phyloP scores from a whole-genome alignment of 805 yeast species.

The Citeromyces matritensis region DNA sequence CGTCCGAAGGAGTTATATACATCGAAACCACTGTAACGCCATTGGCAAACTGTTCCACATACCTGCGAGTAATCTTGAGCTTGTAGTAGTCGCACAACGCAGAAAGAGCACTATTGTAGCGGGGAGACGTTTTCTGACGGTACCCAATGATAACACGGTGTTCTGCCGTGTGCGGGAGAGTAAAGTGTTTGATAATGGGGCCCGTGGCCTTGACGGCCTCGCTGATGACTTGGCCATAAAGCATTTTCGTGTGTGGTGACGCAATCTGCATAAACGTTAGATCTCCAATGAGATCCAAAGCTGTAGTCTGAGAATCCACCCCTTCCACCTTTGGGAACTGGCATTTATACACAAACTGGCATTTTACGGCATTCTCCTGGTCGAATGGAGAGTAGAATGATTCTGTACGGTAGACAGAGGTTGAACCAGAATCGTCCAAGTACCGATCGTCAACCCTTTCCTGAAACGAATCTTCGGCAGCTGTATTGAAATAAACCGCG shows the following conservation, averaged over 20 bases:
- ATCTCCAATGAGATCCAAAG: conserved; percentile 63
- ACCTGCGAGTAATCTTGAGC: conserved; percentile 72
- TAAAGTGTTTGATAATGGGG: conserved; percentile 81
- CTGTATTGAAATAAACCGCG: conserved; percentile 82
- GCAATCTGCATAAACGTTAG: conserved; percentile 63
- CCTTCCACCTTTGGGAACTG: conserved; percentile 20
- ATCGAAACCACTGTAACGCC: conserved; percentile 79
- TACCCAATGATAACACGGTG: conserved; percentile 81
- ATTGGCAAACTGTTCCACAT: conserved; percentile 86
- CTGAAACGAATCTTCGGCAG: conserved; percentile 29
- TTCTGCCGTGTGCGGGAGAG: conserved; percentile 68
- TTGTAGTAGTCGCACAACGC: conserved; percentile 84
- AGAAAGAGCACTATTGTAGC: conserved; percentile 75
- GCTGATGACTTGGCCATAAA: conserved; percentile 59
- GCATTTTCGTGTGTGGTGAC: conserved; percentile 60
- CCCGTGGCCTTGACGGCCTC: conserved; percentile 69
- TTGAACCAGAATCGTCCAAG: conserved; percentile 33
- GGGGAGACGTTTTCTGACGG: conserved; percentile 70
- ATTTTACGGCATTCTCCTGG: conserved; percentile 30
- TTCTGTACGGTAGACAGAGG: conserved; percentile 51
- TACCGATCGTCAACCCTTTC: conserved; percentile 69
- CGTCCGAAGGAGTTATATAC: conserved; percentile 57
- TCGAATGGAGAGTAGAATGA: conserved; percentile 57
- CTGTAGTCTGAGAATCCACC: conserved; percentile 21
- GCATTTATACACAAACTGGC: conserved; percentile 77